Conservation (phyloP, 495 filamentous ascomycete species). For the Xylaria nigripes region DNA sequence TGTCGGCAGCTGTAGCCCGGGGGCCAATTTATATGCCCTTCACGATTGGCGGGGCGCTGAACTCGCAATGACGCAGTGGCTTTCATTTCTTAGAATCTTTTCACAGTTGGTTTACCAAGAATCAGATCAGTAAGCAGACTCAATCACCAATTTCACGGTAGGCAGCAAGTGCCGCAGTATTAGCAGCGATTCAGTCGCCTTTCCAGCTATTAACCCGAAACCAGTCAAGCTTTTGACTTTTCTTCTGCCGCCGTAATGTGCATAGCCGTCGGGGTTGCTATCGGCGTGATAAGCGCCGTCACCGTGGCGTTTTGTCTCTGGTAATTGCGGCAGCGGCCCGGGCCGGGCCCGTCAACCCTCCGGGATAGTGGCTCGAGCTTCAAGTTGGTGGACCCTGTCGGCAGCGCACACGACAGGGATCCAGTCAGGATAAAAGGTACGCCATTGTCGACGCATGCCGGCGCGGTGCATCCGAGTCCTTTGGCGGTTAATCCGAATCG, state of each 20-base stretch:
- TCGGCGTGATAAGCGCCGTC: background rate
- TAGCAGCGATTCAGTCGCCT: background rate
- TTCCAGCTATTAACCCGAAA: background rate
- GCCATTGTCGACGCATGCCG: background rate
- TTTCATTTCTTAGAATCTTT: conserved; percentile 22
- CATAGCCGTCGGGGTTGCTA: background rate
- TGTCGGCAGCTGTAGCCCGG: background rate
- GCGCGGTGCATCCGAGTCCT: background rate
- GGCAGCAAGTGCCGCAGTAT: background rate
- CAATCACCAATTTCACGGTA: background rate
- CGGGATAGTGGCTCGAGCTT: background rate
- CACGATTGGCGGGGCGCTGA: background rate
- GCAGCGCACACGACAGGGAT: background rate
- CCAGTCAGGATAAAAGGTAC: background rate
- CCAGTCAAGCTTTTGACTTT: background rate
- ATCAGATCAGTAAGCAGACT: conserved; percentile 11
- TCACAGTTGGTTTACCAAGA: conserved; percentile 23
- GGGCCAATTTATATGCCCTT: conserved; percentile 3
- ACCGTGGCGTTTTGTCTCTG: background rate
- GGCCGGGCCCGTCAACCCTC: background rate
- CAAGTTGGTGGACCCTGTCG: background rate
- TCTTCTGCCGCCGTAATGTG: background rate
- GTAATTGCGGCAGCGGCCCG: background rate
- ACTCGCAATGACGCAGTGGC: background rate
- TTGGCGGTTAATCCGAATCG: background rate